These are phyloP conservation scores for Dentipellis sp. DNA, from an alignment of 768 basidiomycete species.

Conservation along the genomic window DNA sequence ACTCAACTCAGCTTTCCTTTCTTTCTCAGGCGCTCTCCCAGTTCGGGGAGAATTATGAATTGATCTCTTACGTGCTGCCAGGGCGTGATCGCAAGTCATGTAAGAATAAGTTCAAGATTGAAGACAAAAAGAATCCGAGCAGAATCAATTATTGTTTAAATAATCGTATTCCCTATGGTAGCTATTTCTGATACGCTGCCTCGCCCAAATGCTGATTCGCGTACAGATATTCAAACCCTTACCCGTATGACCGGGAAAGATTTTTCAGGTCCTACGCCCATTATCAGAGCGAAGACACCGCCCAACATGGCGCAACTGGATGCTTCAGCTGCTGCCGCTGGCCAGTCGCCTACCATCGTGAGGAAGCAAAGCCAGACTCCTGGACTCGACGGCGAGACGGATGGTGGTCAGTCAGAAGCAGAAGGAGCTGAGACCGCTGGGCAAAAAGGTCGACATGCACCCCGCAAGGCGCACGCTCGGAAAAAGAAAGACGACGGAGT, in stretches of 20 bases:
- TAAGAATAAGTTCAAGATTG: slow-evolving; percentile 88
- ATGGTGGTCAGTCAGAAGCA: not conserved
- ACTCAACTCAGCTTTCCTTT: not conserved
- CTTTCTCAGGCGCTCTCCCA: slow-evolving; percentile 72
- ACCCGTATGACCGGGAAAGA: slow-evolving; percentile 80
- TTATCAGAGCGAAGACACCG: slow-evolving; percentile 39
- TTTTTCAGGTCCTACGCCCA: slow-evolving; percentile 73
- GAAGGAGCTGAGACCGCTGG: not conserved
- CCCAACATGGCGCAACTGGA: slow-evolving; percentile 25
- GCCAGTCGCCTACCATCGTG: not conserved
- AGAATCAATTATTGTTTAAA: slow-evolving; percentile 70
- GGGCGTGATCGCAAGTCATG: slow-evolving; percentile 83
- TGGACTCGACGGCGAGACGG: not conserved
- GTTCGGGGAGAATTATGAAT: slow-evolving; percentile 89
- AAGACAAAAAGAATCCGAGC: slow-evolving; percentile 74
- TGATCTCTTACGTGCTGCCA: slow-evolving; percentile 80
- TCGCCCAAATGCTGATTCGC: not conserved
- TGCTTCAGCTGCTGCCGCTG: not conserved
- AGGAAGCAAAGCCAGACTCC: slow-evolving; percentile 11
- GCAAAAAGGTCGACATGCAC: slow-evolving; percentile 1
- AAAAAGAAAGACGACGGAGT: slow-evolving; percentile 16
- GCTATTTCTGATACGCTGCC: slow-evolving; percentile 16
- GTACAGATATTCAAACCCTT: slow-evolving; percentile 59
- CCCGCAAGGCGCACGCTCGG: slow-evolving; percentile 2
- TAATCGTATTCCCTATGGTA: slow-evolving; percentile 70